Evolutionary conservation across 176 grass and related monocot genomes (phyloP).

Genomic region (Eragrostis nindensis): DNA sequence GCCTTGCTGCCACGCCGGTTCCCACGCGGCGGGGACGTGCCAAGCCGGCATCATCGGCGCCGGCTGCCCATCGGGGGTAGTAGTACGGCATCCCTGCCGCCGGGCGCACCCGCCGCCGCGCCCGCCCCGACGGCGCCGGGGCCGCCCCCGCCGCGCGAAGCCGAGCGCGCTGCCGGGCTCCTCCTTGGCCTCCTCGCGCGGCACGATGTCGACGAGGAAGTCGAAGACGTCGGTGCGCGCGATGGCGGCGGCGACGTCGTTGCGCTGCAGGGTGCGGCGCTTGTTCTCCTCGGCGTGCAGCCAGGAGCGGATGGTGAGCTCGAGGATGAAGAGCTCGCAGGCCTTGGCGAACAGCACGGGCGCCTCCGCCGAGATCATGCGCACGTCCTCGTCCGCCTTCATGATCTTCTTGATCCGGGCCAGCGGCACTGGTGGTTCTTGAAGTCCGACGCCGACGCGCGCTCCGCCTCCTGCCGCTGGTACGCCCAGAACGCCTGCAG

Average conservation of each 20-base stretch:
- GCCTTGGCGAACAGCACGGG: slow-evolving; percentile 82
- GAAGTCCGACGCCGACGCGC: slow-evolving; percentile 73
- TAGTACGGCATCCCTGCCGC: slow-evolving; percentile 71
- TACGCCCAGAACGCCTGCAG: slow-evolving; percentile 84
- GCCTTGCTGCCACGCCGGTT: slow-evolving; percentile 66
- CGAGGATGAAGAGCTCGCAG: slow-evolving; percentile 83
- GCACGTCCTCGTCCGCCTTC: slow-evolving; percentile 89
- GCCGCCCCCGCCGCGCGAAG: slow-evolving; percentile 45
- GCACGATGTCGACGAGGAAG: slow-evolving; percentile 96
- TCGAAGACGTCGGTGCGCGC: slow-evolving; percentile 96
- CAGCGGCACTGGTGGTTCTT: slow-evolving; percentile 86
- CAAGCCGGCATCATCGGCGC: slow-evolving; percentile 64
- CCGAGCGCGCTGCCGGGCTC: slow-evolving; percentile 65
- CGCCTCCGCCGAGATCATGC: slow-evolving; percentile 88
- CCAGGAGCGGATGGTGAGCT: slow-evolving; percentile 89
- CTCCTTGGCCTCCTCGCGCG: slow-evolving; percentile 78
- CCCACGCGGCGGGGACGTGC: slow-evolving; percentile 75
- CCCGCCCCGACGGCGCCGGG: neutral
- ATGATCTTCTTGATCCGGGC: slow-evolving; percentile 92
- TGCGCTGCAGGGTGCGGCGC: slow-evolving; percentile 79
- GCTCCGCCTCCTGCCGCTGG: slow-evolving; percentile 81
- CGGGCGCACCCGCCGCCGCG: slow-evolving; percentile 14
- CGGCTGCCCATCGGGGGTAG: slow-evolving; percentile 67
- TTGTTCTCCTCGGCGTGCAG: slow-evolving; percentile 89
- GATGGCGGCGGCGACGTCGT: slow-evolving; percentile 88